Conservation (phyloP, 805 yeast species). For the Pichia eremophila region DNA sequence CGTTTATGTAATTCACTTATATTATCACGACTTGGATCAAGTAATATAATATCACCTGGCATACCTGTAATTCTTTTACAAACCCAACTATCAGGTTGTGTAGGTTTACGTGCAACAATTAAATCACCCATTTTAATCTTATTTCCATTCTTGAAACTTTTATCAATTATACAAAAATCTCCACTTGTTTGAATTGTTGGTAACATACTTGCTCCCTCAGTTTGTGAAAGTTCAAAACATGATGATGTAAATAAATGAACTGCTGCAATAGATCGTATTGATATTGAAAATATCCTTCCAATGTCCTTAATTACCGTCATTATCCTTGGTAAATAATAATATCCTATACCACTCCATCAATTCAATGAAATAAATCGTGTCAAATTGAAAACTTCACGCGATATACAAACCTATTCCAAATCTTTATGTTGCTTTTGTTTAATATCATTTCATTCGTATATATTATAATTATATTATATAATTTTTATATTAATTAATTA, state of each 20-base stretch:
- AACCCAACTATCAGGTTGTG: conserved; percentile 74
- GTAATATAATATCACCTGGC: conserved; percentile 82
- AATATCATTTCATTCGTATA: not conserved
- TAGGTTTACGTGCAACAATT: conserved; percentile 82
- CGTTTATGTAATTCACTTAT: conserved; percentile 23
- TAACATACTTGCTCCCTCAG: conserved; percentile 91
- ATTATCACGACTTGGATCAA: conserved; percentile 67
- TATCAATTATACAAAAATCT: conserved; percentile 75
- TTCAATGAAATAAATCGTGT: too few relatives aligned
- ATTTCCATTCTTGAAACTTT: conserved; percentile 53
- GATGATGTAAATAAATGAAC: conserved; percentile 41
- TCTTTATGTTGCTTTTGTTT: not conserved
- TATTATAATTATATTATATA: too few relatives aligned
- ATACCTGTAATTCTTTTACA: conserved; percentile 92
- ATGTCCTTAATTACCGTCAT: conserved; percentile 2
- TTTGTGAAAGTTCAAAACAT: conserved; percentile 34
- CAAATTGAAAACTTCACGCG: too few relatives aligned
- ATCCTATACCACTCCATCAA: too few relatives aligned
- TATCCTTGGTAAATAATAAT: not conserved
- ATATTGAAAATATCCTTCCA: conserved; percentile 25
- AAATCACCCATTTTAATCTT: conserved; percentile 74
- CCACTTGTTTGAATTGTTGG: conserved; percentile 71
- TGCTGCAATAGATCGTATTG: conserved; percentile 51
- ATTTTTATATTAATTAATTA: not conserved
- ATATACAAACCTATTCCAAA: too few relatives aligned